Percentiles rank a stretch among this genome's conserved stretches.
Evolutionary conservation across 768 basidiomycete genomes (phyloP).

Genomic region (Lactarius deliciosus): DNA sequence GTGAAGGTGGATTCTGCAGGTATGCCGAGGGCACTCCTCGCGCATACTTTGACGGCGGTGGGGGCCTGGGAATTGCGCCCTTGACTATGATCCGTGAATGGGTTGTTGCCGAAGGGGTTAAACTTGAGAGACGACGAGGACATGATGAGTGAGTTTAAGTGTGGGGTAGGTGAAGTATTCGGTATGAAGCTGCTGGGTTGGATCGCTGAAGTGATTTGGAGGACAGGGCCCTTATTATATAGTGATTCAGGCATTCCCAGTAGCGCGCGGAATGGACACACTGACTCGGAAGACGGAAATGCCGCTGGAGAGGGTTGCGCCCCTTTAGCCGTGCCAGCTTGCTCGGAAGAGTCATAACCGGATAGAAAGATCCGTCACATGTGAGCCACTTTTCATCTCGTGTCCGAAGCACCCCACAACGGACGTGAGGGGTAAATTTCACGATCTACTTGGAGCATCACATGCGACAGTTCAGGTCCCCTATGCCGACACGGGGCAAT

Average conservation of each 20-base stretch:
- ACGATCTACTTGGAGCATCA: conserved; percentile 16
- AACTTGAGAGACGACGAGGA: conserved; percentile 42
- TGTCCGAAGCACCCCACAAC: conserved; percentile 15
- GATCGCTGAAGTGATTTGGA: neutral
- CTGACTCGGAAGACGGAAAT: neutral
- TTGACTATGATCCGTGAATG: conserved; percentile 49
- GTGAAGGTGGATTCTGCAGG: conserved; percentile 25
- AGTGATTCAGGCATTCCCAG: neutral
- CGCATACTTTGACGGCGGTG: conserved; percentile 50
- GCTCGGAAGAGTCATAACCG: conserved; percentile 20
- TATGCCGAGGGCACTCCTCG: conserved; percentile 41
- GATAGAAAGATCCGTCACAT: conserved; percentile 23
- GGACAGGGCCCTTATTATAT: conserved; percentile 22
- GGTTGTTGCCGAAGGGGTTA: conserved; percentile 57
- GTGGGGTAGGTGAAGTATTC: neutral
- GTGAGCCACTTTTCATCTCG: conserved; percentile 10
- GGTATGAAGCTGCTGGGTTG: conserved; percentile 17
- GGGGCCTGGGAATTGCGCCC: conserved; percentile 40
- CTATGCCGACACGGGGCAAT: conserved; percentile 13
- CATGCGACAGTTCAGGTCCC: conserved; percentile 10
- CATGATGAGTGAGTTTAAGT: conserved; percentile 29
- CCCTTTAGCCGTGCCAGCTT: conserved; percentile 13
- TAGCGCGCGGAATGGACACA: neutral
- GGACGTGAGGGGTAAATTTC: conserved; percentile 24
- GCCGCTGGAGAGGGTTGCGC: conserved; percentile 18